Evolutionary conservation across 257 asterid species (phyloP), one percentile per base, ranked within the genome.

Genomic region (Gentiana straminea): DNA sequence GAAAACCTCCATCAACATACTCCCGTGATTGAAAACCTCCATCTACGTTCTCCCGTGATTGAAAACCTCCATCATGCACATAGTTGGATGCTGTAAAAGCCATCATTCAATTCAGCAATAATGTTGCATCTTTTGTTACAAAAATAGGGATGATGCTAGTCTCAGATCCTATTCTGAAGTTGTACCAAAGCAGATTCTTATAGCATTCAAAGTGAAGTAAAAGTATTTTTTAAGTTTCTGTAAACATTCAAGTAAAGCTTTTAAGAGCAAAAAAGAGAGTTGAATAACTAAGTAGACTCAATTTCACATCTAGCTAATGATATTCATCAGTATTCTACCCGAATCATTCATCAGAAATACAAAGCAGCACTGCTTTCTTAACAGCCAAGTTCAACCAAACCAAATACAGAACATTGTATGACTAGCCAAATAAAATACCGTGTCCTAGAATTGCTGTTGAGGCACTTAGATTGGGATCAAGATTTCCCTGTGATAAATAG

Each of bases 401-500:
- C 46, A 5, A 41, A 41, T 41, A 24, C 24, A 1, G 46, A 41
- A 4, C 46, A 41, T 10, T 41, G 9, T 4, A 41, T 41, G 11
- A 9, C 57, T 35, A 62, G 4, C 39, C 54, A 63, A 70, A 56
- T 39, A 38, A 59, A 33, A 68, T 72, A 92, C 99, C 94, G 79
- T 79, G 93, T 35, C 83, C 91, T 60, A 57, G 84, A 64, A 74
- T 57, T 51, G 88, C 55, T 63, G 78, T 58, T n/a, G 92, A 67
- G 44, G 79, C 65, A 65, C 69, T 82, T 51, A 79, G 69, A 57
- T 77, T 81, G 47, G 84, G 13, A 8, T 83, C 86, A 7, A 88
- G 77, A 74, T 72, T 88, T 68, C 64, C 64, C 77, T 75, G 95
- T 35, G 86, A 71, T 55, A 88, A 64, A 80, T 85, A 88, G 62